Evolutionary conservation across 768 basidiomycete genomes (phyloP), one percentile per base, ranked within the genome.

Genomic region (Dentipellis sp.): DNA sequence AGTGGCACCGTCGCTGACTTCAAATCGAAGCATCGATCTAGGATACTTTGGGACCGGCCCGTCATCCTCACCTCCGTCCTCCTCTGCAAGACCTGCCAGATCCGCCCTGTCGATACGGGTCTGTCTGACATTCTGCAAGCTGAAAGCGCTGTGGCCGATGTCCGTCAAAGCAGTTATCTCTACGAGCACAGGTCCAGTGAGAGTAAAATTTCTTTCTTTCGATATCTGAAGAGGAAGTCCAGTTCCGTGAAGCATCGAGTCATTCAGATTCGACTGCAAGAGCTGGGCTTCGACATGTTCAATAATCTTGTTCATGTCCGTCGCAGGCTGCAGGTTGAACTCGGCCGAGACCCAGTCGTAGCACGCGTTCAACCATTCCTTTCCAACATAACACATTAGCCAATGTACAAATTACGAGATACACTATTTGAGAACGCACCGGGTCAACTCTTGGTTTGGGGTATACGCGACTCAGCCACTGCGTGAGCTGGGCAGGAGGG

Each of bases 21-120:
- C 75, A 29, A 97, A 75, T 46, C 72, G 77, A 55, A 97, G 74
- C 83, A 91, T 92, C 34, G 83, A 79, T 53, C 91, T 72, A 3
- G 91, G 83, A 68, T 92, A 97, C 55, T 78, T 84, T 2, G 91
- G 92, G 52, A 92, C 77, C 0, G 86, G 85, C 0, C 86, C 88
- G 66, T 84, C 85, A 10, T 82, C 84, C 53, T 79, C 80, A 2
- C 80, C 72, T 40, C 82, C 84, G 45, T 80, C 72, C 36, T 75
- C 72, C 58, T 81, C 82, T 69, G 40, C 74, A 52, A 64, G 69
- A 10, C 73, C 75, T 9, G 70, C 72, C 34, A 77, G 66, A 54
- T 79, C 80, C 16, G 72, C 84, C 8, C 82, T 77, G 49, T 82
- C 79, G 54, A 79, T 71, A 36, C 91, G 74, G 11, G 82, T 80